Evolutionary conservation across 441 rosid species (phyloP).

Genomic region (Pelargonium citronellum): DNA sequence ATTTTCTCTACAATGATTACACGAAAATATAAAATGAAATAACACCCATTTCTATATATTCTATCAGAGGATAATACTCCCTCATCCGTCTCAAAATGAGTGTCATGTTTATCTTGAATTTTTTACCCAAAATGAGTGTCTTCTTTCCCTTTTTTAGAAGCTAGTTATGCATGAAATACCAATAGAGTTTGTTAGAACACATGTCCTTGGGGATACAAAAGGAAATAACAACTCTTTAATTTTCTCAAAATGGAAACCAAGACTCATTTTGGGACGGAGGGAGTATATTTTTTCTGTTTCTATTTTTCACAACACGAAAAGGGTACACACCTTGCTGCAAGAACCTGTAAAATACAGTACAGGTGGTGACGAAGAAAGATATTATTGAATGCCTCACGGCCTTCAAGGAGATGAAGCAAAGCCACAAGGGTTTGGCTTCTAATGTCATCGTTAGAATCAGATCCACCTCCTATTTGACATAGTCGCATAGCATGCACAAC

Average conservation of each 20-base stretch:
- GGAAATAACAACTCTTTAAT: too few species aligned
- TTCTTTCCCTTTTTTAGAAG: too few species aligned
- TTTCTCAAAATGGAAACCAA: too few species aligned
- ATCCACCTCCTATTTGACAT: conserved; percentile 60
- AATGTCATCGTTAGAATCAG: conserved; percentile 42
- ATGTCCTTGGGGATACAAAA: too few species aligned
- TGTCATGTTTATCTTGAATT: too few species aligned
- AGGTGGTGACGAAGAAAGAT: conserved; percentile 73
- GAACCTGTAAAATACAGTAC: conserved; percentile 74
- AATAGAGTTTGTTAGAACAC: too few species aligned
- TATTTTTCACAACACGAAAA: neutral
- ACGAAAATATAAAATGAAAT: neutral
- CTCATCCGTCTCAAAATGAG: neutral
- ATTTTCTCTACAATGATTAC: conserved; percentile 6
- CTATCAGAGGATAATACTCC: neutral
- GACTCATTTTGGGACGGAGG: too few species aligned
- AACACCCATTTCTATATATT: neutral
- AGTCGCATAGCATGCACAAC: conserved; percentile 67
- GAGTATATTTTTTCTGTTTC: too few species aligned
- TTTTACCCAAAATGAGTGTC: too few species aligned
- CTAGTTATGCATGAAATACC: too few species aligned
- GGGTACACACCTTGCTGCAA: conserved; percentile 64
- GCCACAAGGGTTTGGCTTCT: conserved; percentile 47
- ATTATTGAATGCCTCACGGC: conserved; percentile 64
- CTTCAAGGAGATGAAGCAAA: conserved; percentile 72